A percentile compares a stretch with the other conserved stretches of the same genome.
These are phyloP conservation scores for Wickerhamiella alocasiicola DNA, from an alignment of 805 yeast genomes.

Conservation along the genomic window DNA sequence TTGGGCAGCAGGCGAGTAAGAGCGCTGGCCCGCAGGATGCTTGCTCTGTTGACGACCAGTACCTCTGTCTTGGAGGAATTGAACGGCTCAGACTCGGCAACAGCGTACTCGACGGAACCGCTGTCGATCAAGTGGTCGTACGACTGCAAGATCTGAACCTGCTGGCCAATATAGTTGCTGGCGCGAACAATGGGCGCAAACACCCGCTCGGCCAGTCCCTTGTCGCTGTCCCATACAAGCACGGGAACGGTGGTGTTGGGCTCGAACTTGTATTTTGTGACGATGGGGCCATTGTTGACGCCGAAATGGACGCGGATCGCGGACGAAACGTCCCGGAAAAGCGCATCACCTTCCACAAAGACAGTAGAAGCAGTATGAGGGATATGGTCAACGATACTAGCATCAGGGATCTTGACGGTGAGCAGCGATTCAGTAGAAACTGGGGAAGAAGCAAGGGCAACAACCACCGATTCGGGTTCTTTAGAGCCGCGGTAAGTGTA, in stretches of 20 bases:
- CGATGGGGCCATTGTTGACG: slow-evolving; percentile 18
- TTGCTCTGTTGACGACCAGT: slow-evolving; percentile 48
- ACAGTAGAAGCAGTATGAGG: slow-evolving; percentile 26
- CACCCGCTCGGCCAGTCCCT: slow-evolving; percentile 15
- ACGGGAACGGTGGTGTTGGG: slow-evolving; percentile 36
- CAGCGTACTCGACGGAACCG: slow-evolving; percentile 54
- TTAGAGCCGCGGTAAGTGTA: slow-evolving; percentile 60
- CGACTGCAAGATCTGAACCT: slow-evolving; percentile 42
- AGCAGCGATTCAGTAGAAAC: slow-evolving; percentile 3
- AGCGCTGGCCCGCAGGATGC: slow-evolving; percentile 39
- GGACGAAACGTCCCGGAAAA: slow-evolving; percentile 63
- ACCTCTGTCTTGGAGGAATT: slow-evolving; percentile 38
- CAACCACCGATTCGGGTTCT: slow-evolving; percentile 61
- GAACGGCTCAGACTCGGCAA: slow-evolving; percentile 30
- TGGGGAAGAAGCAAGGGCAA: slow-evolving; percentile 46
- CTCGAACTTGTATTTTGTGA: slow-evolving; percentile 38
- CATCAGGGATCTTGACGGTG: background rate
- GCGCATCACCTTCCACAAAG: slow-evolving; percentile 27
- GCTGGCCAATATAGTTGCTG: slow-evolving; percentile 29
- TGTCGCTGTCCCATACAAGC: slow-evolving; percentile 19
- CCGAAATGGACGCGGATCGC: slow-evolving; percentile 20
- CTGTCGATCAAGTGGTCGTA: slow-evolving; percentile 63
- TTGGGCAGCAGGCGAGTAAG: slow-evolving; percentile 36
- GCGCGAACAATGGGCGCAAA: slow-evolving; percentile 17
- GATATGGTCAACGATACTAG: slow-evolving; percentile 36